Evolutionary conservation across 306 rosid genomes (phyloP), one percentile per base, ranked within the genome.

Genomic region (Canavalia ensiformis): DNA sequence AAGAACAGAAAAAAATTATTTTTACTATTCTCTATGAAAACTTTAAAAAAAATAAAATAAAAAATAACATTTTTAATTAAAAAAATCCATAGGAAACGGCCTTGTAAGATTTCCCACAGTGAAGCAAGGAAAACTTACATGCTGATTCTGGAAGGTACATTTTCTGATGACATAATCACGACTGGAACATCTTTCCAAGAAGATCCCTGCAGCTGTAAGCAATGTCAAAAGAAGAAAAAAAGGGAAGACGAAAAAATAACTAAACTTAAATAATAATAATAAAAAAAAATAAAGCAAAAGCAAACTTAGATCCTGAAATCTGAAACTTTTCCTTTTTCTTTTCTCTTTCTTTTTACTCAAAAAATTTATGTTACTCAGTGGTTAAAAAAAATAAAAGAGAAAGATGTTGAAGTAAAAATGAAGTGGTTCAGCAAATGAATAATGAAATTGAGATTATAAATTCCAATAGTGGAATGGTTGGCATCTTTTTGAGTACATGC

Each of bases 131-230:
- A 55, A 87, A 47, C 82, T 70, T 83, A 95, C 99, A 90, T 92
- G 92, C 41, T 93, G 77, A 95, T 90, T 89, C 94, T 89, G 46
- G 98, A 88, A 78, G 99, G 99, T 70, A 89, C 92, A 84, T 95
- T 90, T 86, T 95, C 99, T 81, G 99, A 95, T 67, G 99, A 95
- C 98, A 95, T 95, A 54, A 95, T 81, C 76, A 95, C 96, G 4
- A 93, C 99, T 0, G 99, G 99, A 42, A 95, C 90, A 78, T 95
- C 94, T 82, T 93, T 95, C 97, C 98, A 91, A 64, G 93, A 88
- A 83, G 99, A 93, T 95, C 90, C 99, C 98, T 95, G 85, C 80
- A 82, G 54, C 52, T 75, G 60, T 54, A 82, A 63, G 69, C 83
- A 79, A 18, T 52, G 84, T 75, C 78, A 86, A 60, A 67, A 66